Evolutionary conservation across 2,329 filamentous ascomycete genomes (phyloP).

Genomic region (Pestalotiopsis sp.): DNA sequence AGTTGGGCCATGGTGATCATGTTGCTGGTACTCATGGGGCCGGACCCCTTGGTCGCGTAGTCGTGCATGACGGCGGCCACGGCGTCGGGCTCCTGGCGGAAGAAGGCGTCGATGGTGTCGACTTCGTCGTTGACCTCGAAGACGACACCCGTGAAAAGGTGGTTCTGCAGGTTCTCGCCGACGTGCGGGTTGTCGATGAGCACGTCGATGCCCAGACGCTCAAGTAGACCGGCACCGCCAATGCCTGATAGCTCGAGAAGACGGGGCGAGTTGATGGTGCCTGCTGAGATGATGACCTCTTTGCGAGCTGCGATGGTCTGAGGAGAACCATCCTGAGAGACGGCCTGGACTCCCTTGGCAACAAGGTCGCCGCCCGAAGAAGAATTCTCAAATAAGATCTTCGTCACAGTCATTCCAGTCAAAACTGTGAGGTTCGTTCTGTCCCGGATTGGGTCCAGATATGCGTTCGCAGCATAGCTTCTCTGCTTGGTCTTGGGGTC

Average conservation of each 20-base stretch:
- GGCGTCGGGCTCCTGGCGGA: constrained; percentile 20
- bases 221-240: constrained; percentile 36
- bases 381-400: constrained; percentile 8
- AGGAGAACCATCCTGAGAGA: constrained; percentile 15
- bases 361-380: constrained; percentile 6
- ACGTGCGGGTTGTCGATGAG: constrained; percentile 39
- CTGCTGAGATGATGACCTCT: constrained; percentile 46
- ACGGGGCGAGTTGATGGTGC: constrained; percentile 43
- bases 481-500: constrained; percentile 13
- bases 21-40: constrained; percentile 23
- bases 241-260: constrained; percentile 47
- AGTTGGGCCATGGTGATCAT: constrained; percentile 23
- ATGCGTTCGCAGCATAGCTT: constrained; percentile 18
- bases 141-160: constrained; percentile 22
- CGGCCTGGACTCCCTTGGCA: background rate
- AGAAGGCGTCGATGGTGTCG: constrained; percentile 25
- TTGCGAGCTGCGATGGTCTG: constrained; percentile 28
- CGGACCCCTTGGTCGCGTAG: constrained; percentile 20
- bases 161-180: constrained; percentile 42
- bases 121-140: constrained; percentile 23
- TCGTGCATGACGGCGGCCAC: constrained; percentile 23
- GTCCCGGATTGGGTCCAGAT: constrained; percentile 11
- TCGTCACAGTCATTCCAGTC: constrained; percentile 11
- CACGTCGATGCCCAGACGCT: constrained; percentile 31
- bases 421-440: constrained; percentile 17